Base-by-base conservation (phyloP, 805 yeast genomes). In the Wickerhamiella bombiphila region DNA sequence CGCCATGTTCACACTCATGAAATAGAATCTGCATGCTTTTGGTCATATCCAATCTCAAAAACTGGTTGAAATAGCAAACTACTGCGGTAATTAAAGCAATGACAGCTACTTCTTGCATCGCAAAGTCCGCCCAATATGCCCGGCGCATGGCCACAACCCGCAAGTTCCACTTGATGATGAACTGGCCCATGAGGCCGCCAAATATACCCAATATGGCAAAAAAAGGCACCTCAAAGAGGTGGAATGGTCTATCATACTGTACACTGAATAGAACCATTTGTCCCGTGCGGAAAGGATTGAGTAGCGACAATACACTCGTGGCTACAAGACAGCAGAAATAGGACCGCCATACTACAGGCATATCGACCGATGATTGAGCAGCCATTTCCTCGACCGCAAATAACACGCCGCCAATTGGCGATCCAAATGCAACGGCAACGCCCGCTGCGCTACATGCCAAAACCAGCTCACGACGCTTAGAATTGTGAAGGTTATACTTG, bases 361-460 rank as follows among this genome's bases (percentile, higher is more conserved):
- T 61, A 46, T 74, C 79, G 54, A 83, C 78, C 29, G 70, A 69
- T 6, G 42, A 15, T 6, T 21, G 29, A 22, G 76, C 66, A 0
- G 91, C 72, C 22, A 91, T 83, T 49, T 91, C 98, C 55, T 91
- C 99, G 42, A 91, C 69, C 9, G 93, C 75, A 56, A 93, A 91
- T 29, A 91, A 59, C 1, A 91, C 97, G 13, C 99, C 99, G 24
- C 99, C 99, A 28, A 50, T 48, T 0, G 98, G 98, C 9, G 86
- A 73, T 0, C 94, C 97, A 63, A 91, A 91, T 0, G 97, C 98
- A 6, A 91, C 97, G 0, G 97, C 97, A 6, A 91, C 97, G 37
- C 99, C 99, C 1, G 98, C 94, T 3, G 95, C 97, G 7, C 95
- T 71, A 3, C 94, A 78, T 0, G 98, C 95, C 1, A 88, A 75